These are phyloP conservation scores for Ogataea glucozyma DNA, from an alignment of 805 yeast genomes.

Conservation along the genomic window DNA sequence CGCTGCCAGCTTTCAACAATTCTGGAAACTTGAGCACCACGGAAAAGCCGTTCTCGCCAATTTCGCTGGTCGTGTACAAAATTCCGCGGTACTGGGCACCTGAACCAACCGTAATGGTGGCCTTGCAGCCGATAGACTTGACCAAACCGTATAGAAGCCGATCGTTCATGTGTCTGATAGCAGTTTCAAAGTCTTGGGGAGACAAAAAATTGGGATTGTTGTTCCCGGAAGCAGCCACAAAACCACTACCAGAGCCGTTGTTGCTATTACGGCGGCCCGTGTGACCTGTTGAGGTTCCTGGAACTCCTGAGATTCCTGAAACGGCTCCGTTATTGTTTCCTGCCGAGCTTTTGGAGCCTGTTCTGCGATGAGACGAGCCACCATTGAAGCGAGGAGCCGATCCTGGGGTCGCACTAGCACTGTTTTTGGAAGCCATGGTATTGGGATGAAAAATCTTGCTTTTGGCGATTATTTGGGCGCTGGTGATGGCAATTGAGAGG, in stretches of 20 bases:
- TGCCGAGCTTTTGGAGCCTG: constrained; percentile 28
- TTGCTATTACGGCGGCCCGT: constrained; percentile 11
- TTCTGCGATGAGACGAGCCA: constrained; percentile 24
- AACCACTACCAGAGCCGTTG: constrained; percentile 4
- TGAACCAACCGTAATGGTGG: constrained; percentile 58
- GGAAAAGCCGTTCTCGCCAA: constrained; percentile 47
- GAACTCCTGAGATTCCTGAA: no score
- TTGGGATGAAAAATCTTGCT: no score
- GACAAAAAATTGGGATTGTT: constrained; percentile 31
- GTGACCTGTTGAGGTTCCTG: not conserved
- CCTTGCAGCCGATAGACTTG: constrained; percentile 59
- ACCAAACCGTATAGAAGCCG: constrained; percentile 55
- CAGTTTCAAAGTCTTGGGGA: constrained; percentile 31
- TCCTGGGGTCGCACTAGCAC: not conserved
- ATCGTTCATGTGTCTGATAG: constrained; percentile 47
- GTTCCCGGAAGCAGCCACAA: constrained; percentile 7
- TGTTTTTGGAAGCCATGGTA: constrained; percentile 4
- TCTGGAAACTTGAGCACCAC: constrained; percentile 56
- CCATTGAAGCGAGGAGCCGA: constrained; percentile 6
- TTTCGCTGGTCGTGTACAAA: constrained; percentile 47
- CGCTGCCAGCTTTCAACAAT: constrained; percentile 39
- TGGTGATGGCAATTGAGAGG: no score
- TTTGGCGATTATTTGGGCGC: no score
- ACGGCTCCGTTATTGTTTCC: constrained; percentile 1
- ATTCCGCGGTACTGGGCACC: constrained; percentile 64